Conservation (phyloP, 108 stramenopile species). For the Cylindrotheca closterium region DNA sequence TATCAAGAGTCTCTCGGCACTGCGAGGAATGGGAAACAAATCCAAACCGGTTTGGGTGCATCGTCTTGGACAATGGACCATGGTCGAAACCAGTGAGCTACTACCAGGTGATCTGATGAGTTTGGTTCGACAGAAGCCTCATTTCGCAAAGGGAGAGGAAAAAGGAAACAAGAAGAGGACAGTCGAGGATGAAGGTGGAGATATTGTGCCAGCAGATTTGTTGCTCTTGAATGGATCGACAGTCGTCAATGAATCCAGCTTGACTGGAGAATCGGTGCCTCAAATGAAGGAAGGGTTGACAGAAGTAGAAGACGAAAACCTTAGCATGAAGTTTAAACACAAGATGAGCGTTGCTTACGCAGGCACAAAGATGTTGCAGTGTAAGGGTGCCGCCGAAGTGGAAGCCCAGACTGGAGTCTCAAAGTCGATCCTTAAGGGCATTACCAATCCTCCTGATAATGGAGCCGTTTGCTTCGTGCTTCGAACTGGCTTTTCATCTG, state of each 20-base stretch:
- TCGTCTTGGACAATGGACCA: slow-evolving; percentile 66
- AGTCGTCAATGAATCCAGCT: slow-evolving; percentile 94
- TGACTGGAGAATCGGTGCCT: slow-evolving; percentile 95
- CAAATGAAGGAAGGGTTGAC: slow-evolving; percentile 96
- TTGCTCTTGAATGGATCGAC: slow-evolving; percentile 84
- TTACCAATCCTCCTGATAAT: slow-evolving; percentile 85
- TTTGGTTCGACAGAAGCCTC: slow-evolving; percentile 63
- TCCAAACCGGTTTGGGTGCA: slow-evolving; percentile 72
- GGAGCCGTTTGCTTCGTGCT: slow-evolving; percentile 92
- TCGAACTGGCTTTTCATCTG: slow-evolving; percentile 96
- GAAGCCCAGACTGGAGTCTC: slow-evolving; percentile 45
- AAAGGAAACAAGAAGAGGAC: slow-evolving; percentile 13
- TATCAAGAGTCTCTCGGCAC: slow-evolving; percentile 62
- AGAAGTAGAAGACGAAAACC: slow-evolving; percentile 57
- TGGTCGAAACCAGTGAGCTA: slow-evolving; percentile 69
- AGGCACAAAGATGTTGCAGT: slow-evolving; percentile 94
- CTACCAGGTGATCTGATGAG: slow-evolving; percentile 95
- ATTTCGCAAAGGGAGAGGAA: slow-evolving; percentile 31
- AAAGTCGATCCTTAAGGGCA: slow-evolving; percentile 27
- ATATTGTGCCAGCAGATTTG: slow-evolving; percentile 94
- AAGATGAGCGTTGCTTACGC: slow-evolving; percentile 93
- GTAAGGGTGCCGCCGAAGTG: slow-evolving; percentile 61
- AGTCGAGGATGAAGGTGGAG: slow-evolving; percentile 75
- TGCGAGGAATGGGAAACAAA: slow-evolving; percentile 81
- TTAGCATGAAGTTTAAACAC: slow-evolving; percentile 82